These are phyloP conservation scores for Vigna radiata DNA, from an alignment of 306 rosid species.

Conservation along the genomic window DNA sequence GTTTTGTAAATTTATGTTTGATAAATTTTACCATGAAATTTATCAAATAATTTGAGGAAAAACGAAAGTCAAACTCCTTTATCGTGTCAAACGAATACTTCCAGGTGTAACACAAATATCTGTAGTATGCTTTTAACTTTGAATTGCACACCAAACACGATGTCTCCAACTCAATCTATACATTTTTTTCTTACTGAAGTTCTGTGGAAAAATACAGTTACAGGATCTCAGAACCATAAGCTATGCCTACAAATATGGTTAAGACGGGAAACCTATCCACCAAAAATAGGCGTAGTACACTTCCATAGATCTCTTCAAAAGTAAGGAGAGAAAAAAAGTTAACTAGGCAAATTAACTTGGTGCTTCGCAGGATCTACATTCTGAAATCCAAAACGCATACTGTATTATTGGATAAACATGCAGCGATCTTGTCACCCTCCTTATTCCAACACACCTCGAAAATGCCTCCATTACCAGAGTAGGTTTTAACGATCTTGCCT, in stretches of 20 bases:
- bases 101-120: too few relatives aligned
- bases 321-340: slow-evolving; percentile 24
- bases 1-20: neutral
- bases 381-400: slow-evolving; percentile 66
- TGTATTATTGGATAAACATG: slow-evolving; percentile 77
- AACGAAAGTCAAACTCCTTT: neutral
- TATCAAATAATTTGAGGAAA: neutral
- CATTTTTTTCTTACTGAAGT: slow-evolving; percentile 33
- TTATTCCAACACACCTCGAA: slow-evolving; percentile 94
- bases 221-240: slow-evolving; percentile 29
- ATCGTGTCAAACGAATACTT: neutral
- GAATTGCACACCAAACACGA: neutral
- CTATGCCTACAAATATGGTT: slow-evolving; percentile 32
- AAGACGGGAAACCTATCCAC: slow-evolving; percentile 40
- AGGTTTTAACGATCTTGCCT: slow-evolving; percentile 79
- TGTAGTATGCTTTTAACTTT: neutral
- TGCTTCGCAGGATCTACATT: slow-evolving; percentile 43
- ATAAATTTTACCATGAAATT: neutral
- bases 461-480: slow-evolving; percentile 76
- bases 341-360: slow-evolving; percentile 32
- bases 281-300: slow-evolving; percentile 32
- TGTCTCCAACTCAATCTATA: slow-evolving; percentile 30
- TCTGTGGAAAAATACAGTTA: slow-evolving; percentile 22
- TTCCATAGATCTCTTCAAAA: slow-evolving; percentile 37
- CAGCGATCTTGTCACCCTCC: slow-evolving; percentile 89